A percentile compares a stretch with the other conserved stretches of the same genome.
Conservation (phyloP, 2,329 filamentous ascomycete species). For the Geoglossum cookeanum region DNA sequence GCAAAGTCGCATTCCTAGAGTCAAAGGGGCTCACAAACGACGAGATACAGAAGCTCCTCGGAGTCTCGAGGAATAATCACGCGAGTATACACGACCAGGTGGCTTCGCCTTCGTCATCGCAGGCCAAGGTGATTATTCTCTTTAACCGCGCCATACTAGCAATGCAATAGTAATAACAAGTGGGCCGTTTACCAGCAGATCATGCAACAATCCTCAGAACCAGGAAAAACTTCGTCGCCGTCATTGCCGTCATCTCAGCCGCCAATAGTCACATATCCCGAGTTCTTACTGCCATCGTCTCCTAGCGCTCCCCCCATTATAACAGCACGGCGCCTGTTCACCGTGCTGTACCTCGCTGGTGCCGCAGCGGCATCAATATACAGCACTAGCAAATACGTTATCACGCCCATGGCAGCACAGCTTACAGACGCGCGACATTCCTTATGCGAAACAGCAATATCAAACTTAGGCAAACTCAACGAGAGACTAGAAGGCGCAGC, state of each 20-base stretch:
- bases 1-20: constrained; percentile 58
- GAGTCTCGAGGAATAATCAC: constrained; percentile 16
- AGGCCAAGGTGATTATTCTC: neutral
- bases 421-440: constrained; percentile 33
- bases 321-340: constrained; percentile 38
- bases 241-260: constrained; percentile 13
- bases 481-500: constrained; percentile 34
- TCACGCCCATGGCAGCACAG: constrained; percentile 38
- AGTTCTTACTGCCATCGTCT: constrained; percentile 40
- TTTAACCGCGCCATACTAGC: neutral
- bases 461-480: constrained; percentile 32
- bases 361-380: constrained; percentile 46
- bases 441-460: constrained; percentile 28
- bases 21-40: constrained; percentile 51
- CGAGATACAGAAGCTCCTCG: constrained; percentile 50
- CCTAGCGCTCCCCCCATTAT: constrained; percentile 39
- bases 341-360: constrained; percentile 38
- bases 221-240: constrained; percentile 13
- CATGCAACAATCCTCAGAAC: neutral
- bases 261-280: constrained; percentile 50
- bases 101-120: neutral
- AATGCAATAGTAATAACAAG: neutral
- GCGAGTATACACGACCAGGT: neutral
- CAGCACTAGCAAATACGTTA: constrained; percentile 48
- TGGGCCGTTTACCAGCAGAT: neutral